phyloP scores from a whole-genome alignment of 768 basidiomycete genomes.

The Pulveroboletus ravenelii region DNA sequence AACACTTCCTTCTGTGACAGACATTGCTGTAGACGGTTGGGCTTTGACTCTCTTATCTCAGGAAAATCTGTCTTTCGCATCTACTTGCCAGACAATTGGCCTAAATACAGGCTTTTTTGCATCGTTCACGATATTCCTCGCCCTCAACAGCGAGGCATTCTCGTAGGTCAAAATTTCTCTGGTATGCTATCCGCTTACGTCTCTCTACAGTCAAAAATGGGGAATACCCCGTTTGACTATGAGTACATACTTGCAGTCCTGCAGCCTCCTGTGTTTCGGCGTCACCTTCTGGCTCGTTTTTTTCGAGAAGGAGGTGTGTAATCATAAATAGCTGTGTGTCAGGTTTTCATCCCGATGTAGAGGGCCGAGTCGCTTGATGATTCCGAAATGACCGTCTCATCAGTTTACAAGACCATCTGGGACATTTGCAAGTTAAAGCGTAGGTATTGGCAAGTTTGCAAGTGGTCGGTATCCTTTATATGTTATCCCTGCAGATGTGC shows the following conservation, averaged over 20 bases:
- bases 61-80: slow-evolving; percentile 93
- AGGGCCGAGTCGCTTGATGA: slow-evolving; percentile 70
- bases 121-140: slow-evolving; percentile 95
- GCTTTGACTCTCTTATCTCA: slow-evolving; percentile 83
- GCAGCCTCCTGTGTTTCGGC: slow-evolving; percentile 71
- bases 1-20: slow-evolving; percentile 36
- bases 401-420: slow-evolving; percentile 95
- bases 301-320: slow-evolving; percentile 81
- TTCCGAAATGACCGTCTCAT: slow-evolving; percentile 84
- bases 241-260: slow-evolving; percentile 79
- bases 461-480: neutral
- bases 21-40: slow-evolving; percentile 97
- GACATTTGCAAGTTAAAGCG: slow-evolving; percentile 86
- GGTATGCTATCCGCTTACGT: slow-evolving; percentile 6
- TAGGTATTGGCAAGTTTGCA: slow-evolving; percentile 33
- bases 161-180: slow-evolving; percentile 43
- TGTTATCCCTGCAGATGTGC: slow-evolving; percentile 61
- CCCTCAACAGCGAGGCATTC: slow-evolving; percentile 92
- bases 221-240: slow-evolving; percentile 70
- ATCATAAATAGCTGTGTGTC: neutral
- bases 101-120: slow-evolving; percentile 94
- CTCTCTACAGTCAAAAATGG: slow-evolving; percentile 58
- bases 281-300: slow-evolving; percentile 88
- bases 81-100: slow-evolving; percentile 97
- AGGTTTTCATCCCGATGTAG: slow-evolving; percentile 33